Base-by-base conservation (phyloP, 2,329 filamentous ascomycete species). In the Aspergillus japonicus region DNA sequence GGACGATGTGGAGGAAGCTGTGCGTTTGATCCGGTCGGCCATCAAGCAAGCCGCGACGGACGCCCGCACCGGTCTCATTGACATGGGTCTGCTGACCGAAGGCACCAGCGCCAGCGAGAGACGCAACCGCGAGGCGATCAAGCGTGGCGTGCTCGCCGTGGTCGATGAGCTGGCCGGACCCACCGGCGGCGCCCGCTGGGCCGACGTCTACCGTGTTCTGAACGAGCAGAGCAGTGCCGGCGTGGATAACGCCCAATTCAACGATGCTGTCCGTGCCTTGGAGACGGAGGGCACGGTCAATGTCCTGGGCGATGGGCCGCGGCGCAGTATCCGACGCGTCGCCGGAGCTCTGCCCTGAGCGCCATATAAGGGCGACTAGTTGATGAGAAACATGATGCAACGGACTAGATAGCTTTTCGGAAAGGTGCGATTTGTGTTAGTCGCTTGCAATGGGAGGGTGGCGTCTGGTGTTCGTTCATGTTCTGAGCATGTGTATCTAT, bases 21-120 rank as follows among this genome's bases (percentile, higher is more conserved):
- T 96, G 50, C 89, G 95, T 11, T 83, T 99, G 47, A 99, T 99
- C 77, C 92, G 94, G 71, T 90, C 88, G 0, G 95, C 96, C 1
- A 86, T 99, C 71, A 98, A 98, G 82, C 96, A 96, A 65, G 91
- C 94, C 0, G 95, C 95, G n/a, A 99, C 96, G 0, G 96, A 99
- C 73, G 81, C 91, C 0, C 84, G 96, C 68, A 91, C 89, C 0
- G 95, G 95, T 57, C 83, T 96, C 59, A 98, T 99, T 70, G 95
- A 99, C 73, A 98, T 99, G 95, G 90, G 90, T 58, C 81, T 99
- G 52, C 82, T 99, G 63, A 97, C 93, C 0, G 95, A 98, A 72
- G 95, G 95, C n/a, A 96, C 91, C 2, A 92, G 89, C 68, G 88
- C 92, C 0, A 87, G 87, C n/a, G 95, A 98, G 75, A 83, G 95